Percentiles rank a stretch among this genome's conserved stretches.
Evolutionary conservation across 2,329 filamentous ascomycete genomes (phyloP).

Genomic region (Pseudogymnoascus pannorum): DNA sequence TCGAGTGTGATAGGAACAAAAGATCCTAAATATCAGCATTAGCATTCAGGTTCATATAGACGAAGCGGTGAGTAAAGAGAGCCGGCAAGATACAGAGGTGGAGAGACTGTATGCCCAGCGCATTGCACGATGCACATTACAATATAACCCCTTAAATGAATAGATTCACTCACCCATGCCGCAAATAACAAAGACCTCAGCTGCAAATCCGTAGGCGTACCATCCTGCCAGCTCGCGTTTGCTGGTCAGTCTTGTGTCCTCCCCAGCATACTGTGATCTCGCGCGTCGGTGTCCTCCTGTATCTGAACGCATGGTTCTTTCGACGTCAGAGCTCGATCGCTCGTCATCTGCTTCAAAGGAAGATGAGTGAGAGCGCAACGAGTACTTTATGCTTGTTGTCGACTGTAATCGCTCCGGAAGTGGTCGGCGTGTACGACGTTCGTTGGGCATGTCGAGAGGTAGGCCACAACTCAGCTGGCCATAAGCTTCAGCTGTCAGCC

Average conservation of each 20-base stretch:
- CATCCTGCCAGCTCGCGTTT: constrained; percentile 82
- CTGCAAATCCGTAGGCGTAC: constrained; percentile 95
- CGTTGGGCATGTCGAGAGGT: constrained; percentile 5
- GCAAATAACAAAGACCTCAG: constrained; percentile 93
- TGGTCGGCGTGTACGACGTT: constrained; percentile 3
- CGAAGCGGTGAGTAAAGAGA: not conserved
- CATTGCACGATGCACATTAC: not conserved
- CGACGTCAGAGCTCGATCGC: constrained; percentile 38
- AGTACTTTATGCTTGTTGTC: constrained; percentile 40
- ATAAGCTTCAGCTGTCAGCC: constrained; percentile 5
- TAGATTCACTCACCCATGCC: constrained; percentile 57
- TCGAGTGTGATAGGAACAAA: constrained; percentile 96
- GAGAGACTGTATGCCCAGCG: not conserved
- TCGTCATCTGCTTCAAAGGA: constrained; percentile 67
- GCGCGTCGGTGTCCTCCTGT: constrained; percentile 29
- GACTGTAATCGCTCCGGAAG: constrained; percentile 16
- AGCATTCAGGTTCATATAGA: constrained; percentile 22
- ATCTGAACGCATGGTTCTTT: constrained; percentile 29
- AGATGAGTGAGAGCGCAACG: constrained; percentile 48
- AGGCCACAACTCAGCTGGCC: not conserved
- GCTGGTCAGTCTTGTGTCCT: constrained; percentile 85
- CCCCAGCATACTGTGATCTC: constrained; percentile 58
- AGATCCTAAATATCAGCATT: constrained; percentile 50
- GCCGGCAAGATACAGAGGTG: not conserved
- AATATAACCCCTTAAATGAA: not conserved